Conservation (phyloP, 1,139 yeast genomes). For the Zygoascus hellenicus region DNA sequence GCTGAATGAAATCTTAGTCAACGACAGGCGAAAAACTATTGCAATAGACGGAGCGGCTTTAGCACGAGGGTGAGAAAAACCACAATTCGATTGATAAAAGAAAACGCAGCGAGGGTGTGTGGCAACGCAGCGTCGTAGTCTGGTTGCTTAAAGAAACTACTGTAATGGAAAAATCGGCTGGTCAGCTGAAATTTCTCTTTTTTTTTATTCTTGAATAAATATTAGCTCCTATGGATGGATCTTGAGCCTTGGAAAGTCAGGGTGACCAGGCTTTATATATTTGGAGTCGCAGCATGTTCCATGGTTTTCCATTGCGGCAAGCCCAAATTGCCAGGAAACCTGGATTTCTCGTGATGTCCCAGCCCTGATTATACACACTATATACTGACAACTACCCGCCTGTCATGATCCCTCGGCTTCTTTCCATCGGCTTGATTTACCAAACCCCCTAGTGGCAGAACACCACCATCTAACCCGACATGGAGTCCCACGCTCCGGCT, state of each 20-base stretch:
- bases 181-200: neutral
- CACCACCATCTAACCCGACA: too few species aligned
- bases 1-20: neutral
- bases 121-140: too few species aligned
- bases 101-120: neutral
- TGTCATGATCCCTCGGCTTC: too few species aligned
- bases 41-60: neutral
- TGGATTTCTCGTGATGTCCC: conserved; percentile 3
- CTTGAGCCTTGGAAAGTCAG: too few species aligned
- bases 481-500: too few species aligned
- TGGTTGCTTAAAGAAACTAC: neutral
- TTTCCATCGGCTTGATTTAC: too few species aligned
- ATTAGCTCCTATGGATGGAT: too few species aligned
- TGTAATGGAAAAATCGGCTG: neutral
- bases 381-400: neutral
- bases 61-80: neutral
- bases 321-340: neutral
- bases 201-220: neutral
- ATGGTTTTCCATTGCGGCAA: conserved; percentile 9
- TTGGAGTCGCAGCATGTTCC: conserved; percentile 7
- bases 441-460: too few species aligned
- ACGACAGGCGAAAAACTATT: neutral
- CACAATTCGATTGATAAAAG: neutral
- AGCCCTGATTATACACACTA: neutral
- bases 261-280: neutral